These are phyloP conservation scores for Arbutus unedo DNA, from an alignment of 148 eudicot genomes.

Conservation along the genomic window DNA sequence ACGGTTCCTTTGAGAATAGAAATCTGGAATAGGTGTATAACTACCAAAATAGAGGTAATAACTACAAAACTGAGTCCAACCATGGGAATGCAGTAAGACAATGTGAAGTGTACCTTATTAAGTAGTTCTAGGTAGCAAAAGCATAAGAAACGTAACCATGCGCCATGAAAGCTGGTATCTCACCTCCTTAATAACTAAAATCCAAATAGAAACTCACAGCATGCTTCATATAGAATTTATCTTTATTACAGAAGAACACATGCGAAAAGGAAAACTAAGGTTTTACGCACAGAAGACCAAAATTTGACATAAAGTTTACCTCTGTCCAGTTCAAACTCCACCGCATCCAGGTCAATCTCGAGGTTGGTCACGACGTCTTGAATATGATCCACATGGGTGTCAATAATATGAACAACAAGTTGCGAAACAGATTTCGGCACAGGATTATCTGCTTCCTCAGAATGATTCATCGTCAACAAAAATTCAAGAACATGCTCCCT, in stretches of 20 bases:
- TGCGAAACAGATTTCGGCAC: slow-evolving; percentile 82
- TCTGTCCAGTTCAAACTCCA: slow-evolving; percentile 82
- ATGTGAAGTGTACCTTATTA: not conserved
- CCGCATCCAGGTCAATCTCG: slow-evolving; percentile 86
- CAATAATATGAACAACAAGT: slow-evolving; percentile 84
- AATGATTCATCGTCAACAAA: slow-evolving; percentile 89
- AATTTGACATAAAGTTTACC: slow-evolving; percentile 37
- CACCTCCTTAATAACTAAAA: not conserved
- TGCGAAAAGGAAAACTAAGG: not conserved
- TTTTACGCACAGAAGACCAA: not conserved
- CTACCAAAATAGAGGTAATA: not conserved
- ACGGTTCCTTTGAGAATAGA: no score
- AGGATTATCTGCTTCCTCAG: slow-evolving; percentile 98
- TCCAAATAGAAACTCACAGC: not conserved
- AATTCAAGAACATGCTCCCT: slow-evolving; percentile 90
- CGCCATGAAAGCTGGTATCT: not conserved
- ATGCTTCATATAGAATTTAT: not conserved
- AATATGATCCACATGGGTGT: slow-evolving; percentile 92
- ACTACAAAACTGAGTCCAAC: not conserved
- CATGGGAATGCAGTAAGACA: not conserved
- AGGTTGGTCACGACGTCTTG: slow-evolving; percentile 85
- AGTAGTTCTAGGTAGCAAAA: not conserved
- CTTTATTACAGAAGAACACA: not conserved
- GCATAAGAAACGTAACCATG: not conserved
- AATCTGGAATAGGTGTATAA: not conserved